Percentiles rank a stretch among this genome's conserved stretches.
These are phyloP conservation scores for Cryptosporidium sp. DNA, from an alignment of 169 alveolate genomes.

Conservation along the genomic window DNA sequence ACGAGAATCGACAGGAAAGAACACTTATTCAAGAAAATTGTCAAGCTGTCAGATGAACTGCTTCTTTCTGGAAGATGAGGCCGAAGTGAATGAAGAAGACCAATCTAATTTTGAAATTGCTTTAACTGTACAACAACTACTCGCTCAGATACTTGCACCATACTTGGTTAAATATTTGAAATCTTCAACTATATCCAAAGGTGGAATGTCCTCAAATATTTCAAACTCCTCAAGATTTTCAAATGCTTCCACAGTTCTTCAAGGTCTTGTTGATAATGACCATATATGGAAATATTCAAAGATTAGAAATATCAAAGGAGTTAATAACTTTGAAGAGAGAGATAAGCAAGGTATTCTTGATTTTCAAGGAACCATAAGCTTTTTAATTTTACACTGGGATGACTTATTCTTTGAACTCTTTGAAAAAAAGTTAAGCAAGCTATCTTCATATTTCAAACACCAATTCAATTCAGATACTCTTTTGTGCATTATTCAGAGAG, in stretches of 20 bases:
- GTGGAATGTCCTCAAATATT: conserved; percentile 33
- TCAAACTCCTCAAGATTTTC: conserved; percentile 61
- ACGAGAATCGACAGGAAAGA: background rate
- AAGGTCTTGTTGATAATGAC: conserved; percentile 46
- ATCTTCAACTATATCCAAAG: conserved; percentile 28
- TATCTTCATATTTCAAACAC: background rate
- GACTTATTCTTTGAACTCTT: conserved; percentile 42
- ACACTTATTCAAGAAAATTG: no score
- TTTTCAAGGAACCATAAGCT: conserved; percentile 57
- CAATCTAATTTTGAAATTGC: conserved; percentile 34
- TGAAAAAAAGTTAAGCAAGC: conserved; percentile 21
- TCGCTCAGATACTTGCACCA: conserved; percentile 62
- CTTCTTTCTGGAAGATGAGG: background rate
- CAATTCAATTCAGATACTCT: conserved; percentile 47
- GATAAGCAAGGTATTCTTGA: conserved; percentile 51
- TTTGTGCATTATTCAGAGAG: conserved; percentile 43
- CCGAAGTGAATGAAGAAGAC: background rate
- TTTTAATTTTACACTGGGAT: conserved; percentile 65
- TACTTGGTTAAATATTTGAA: conserved; percentile 42
- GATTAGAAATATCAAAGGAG: conserved; percentile 5
- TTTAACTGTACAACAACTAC: conserved; percentile 43
- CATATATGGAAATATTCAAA: conserved; percentile 68
- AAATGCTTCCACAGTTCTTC: conserved; percentile 46
- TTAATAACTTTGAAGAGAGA: background rate
- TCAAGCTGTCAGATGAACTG: background rate